Conservation (phyloP, 1,284 basidiomycete genomes). For the Ganoderma sinense region DNA sequence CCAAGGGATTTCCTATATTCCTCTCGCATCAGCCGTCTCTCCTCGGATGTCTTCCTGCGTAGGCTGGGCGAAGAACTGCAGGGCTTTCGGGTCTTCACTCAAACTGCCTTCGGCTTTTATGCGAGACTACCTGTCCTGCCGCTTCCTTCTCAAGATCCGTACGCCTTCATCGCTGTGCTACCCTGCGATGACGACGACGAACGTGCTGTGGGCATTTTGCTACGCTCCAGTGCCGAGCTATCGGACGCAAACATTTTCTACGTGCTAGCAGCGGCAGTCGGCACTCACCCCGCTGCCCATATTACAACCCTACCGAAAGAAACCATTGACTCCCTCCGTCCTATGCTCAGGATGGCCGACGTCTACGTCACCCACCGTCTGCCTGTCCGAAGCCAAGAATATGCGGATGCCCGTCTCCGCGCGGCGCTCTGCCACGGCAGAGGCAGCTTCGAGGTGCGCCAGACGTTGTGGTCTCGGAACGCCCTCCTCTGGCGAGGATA, state of each 20-base stretch:
- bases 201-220: neutral
- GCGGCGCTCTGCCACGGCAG: neutral
- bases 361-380: neutral
- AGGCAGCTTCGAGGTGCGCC: neutral
- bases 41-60: neutral
- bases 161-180: neutral
- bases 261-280: neutral
- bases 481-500: neutral
- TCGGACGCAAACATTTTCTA: neutral
- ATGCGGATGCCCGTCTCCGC: neutral
- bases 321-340: neutral
- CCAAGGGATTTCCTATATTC: neutral
- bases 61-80: neutral
- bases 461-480: neutral
- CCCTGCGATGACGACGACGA: neutral
- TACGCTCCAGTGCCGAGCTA: neutral
- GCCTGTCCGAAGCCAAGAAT: neutral
- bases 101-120: neutral
- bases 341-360: neutral
- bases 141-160: neutral
- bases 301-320: neutral
- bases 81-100: neutral
- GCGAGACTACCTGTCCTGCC: neutral
- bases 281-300: neutral
- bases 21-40: neutral